Evolutionary conservation across 2,329 filamentous ascomycete genomes (phyloP).

Genomic region (Paracoccidioides brasiliensis): DNA sequence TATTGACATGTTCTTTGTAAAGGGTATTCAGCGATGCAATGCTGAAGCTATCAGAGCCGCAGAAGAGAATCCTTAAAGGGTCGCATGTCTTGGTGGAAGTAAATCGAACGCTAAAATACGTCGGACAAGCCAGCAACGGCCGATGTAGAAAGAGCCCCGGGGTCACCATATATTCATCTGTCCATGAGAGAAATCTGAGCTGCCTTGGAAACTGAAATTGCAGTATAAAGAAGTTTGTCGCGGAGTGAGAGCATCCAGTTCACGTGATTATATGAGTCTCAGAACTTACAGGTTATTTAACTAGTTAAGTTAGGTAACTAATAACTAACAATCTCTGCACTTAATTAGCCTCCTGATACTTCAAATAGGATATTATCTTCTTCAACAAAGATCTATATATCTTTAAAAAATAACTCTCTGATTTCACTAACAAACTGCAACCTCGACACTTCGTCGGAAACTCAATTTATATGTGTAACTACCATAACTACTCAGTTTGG

Average conservation of each 20-base stretch:
- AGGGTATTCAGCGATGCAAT: constrained; percentile 61
- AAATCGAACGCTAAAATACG: constrained; percentile 10
- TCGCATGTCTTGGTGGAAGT: constrained; percentile 25
- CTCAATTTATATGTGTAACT: no score
- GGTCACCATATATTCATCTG: not conserved
- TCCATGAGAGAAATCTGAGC: not conserved
- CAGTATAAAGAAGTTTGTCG: not conserved
- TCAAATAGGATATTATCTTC: no score
- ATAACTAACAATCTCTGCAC: no score
- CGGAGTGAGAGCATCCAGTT: not conserved
- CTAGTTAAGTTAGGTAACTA: no score
- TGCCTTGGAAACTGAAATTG: not conserved
- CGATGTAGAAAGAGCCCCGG: constrained; percentile 15
- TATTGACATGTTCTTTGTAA: constrained; percentile 42
- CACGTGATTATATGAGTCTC: not conserved
- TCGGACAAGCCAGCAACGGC: constrained; percentile 6
- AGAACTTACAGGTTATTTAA: no score
- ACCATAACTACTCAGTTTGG: no score
- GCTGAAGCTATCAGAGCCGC: constrained; percentile 86
- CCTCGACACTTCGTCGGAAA: no score
- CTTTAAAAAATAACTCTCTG: no score
- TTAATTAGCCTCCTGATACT: no score
- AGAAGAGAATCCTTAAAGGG: constrained; percentile 78
- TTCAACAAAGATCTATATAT: no score
- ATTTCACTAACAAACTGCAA: no score